Base-by-base conservation (phyloP, 1,139 yeast species). In the Suhomyces yuchorum region DNA sequence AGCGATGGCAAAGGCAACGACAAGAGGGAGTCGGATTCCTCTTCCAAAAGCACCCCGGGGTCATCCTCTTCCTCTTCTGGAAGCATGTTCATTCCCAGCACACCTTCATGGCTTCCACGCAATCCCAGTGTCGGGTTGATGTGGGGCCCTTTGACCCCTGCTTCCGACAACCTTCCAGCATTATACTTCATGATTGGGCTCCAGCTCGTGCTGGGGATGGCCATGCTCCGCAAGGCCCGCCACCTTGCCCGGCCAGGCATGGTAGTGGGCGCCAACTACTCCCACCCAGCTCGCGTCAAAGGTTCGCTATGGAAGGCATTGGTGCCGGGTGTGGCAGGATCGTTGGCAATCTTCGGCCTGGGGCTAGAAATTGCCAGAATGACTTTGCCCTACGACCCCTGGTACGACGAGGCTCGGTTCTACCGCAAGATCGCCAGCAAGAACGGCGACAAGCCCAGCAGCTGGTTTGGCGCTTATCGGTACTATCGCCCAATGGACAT, bases 101-200 rank as follows among this genome's bases (percentile, higher is more conserved):
- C 67, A 9, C 51, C 61, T 6, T 42, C 56, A 11, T 57, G 56
- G 43, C 55, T 68, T 19, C 75, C 77, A 18, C 57, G 55, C 12
- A 75, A 75, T 51, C 88, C 87, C 8, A 78, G 80, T 50, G 63
- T 82, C 19, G 88, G 87, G 1, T 67, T 83, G 53, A 59, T 81
- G 36, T 80, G 85, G 82, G 85, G 87, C 1, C 87, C 87, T 0
- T 60, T 83, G 36, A 84, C 81, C 1, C 88, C 88, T 2, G 84
- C 87, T 0, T 71, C 85, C 2, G 87, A 83, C 53, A 78, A 80
- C 57, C 58, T 67, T 24, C 66, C 73, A 5, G 86, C 84, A 0
- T 59, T 82, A 2, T 75, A 71, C 58, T 55, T 76, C 1, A 60
- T 81, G 50, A 70, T 82, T 4, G 77, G 76, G 0, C 51, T 75